Evolutionary conservation across 2,329 filamentous ascomycete genomes (phyloP), one percentile per base, ranked within the genome.

Genomic region (Cryphonectria parasitica): DNA sequence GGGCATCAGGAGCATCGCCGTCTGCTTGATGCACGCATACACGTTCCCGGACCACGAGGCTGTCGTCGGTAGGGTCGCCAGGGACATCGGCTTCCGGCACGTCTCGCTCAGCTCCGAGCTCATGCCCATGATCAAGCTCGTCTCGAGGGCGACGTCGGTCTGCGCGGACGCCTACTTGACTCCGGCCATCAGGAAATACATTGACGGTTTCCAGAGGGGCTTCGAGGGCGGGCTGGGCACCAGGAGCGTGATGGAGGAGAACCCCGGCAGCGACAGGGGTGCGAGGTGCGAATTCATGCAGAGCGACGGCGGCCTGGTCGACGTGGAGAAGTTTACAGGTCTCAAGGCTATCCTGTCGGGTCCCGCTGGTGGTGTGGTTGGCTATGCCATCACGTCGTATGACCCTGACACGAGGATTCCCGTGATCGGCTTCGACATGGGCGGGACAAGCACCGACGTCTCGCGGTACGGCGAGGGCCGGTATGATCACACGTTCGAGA

Each of bases 351-450:
- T 98, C 71, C 79, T 98, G 2, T 97, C 93, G 0, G 95, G 95
- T 0, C 95, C 95, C 1, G 95, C 95, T n/a, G 95, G 94, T 43
- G 95, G 95, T 56, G 95, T 97, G 0, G 94, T 97, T 0, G 95
- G 95, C 4, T 97, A 97, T 79, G 94, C 95, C 25, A 89, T 95
- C 28, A 98, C 95, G 0, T 96, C 92, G 0, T 98, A 96, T 78
- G 95, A 98, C 74, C 87, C 91, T 0, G 85, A 91, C 66, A 96
- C 93, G 4, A 92, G 90, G 77, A 93, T 89, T 0, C 94, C 94
- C 0, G 92, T 98, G 4, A 97, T 98, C 76, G 95, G 95, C 0
- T 98, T 98, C 77, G 95, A 98, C 75, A 98, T 98, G 95, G 94
- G 94, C 52, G 95, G 95, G 15, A 98, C 95, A 0, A 95, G 91